These are phyloP conservation scores for Fraxinus dipetala DNA, from an alignment of 305 asterid genomes.

Conservation along the genomic window DNA sequence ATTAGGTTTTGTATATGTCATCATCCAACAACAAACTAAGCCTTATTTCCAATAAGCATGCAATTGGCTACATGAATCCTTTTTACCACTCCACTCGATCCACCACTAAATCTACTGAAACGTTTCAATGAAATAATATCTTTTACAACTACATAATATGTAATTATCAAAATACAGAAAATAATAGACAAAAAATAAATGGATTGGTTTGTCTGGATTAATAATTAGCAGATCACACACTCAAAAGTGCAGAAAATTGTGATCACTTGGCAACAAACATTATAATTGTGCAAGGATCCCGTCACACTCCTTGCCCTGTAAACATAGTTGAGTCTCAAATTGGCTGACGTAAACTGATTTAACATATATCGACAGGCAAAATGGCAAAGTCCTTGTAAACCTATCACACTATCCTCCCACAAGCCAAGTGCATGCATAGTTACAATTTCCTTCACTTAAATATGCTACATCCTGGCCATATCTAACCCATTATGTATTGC, in stretches of 20 bases:
- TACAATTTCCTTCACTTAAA: background rate
- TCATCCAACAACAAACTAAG: background rate
- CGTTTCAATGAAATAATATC: background rate
- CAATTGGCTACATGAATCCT: background rate
- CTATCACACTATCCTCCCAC: background rate
- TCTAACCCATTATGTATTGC: background rate
- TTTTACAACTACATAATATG: background rate
- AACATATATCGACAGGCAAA: background rate
- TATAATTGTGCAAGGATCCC: background rate
- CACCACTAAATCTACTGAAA: background rate
- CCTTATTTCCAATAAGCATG: background rate
- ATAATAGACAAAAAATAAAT: background rate
- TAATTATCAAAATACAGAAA: constrained; percentile 8
- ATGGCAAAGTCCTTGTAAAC: background rate
- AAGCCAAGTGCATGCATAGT: background rate
- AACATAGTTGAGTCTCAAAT: background rate
- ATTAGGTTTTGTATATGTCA: background rate
- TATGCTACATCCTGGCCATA: background rate
- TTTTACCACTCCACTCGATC: background rate
- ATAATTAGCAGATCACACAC: background rate
- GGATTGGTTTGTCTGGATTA: background rate
- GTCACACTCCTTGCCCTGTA: background rate
- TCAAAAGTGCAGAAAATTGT: background rate
- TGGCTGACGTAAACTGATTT: background rate
- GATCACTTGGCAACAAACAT: background rate